Evolutionary conservation across 768 basidiomycete species (phyloP), one percentile per base, ranked within the genome.

Genomic region (Mycena leptocephala): DNA sequence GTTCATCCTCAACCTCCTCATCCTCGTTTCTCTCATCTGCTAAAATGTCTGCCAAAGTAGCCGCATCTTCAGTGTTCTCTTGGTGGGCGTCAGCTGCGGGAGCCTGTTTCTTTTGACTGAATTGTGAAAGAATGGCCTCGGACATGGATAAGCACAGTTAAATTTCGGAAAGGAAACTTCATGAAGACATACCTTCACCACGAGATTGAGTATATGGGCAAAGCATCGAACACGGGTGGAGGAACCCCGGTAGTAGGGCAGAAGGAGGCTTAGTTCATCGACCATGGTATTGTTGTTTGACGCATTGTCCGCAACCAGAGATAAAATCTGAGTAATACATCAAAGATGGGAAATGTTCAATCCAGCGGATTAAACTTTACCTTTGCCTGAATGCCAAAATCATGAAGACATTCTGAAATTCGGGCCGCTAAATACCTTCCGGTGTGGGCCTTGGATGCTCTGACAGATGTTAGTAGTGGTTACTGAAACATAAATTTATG

Each of bases 301-400:
- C 13, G 79, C 81, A 61, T 82, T 84, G 61, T 83, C 80, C 11
- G 71, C 74, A 10, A 76, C 78, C 2, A 82, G 46, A 73, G 81
- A 83, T 22, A 28, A 11, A 22, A 33, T 22, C 8, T 18, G 41
- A 30, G 26, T 37, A 16, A 37, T 28, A n/a, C 39, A 24, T 43
- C 18, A 18, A 6, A 16, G 41, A 43, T 14, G 8, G 16, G 16
- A n/a, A 30, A 37, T 11, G 20, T 11, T 24, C 22, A 9, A 84
- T 83, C 82, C 85, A 85, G n/a, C n/a, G n/a, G n/a, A n/a, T n/a
- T n/a, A n/a, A 24, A 83, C 48, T 22, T 76, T 48, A 6, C n/a
- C n/a, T n/a, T n/a, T n/a, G n/a, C n/a, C n/a, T n/a, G n/a, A n/a
- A 86, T 79, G 0, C 80, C 77, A 73, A 80, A 86, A 2, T 82